These are phyloP conservation scores for Allantophomopsis cytisporea DNA, from an alignment of 2,329 filamentous ascomycete genomes.

Conservation along the genomic window DNA sequence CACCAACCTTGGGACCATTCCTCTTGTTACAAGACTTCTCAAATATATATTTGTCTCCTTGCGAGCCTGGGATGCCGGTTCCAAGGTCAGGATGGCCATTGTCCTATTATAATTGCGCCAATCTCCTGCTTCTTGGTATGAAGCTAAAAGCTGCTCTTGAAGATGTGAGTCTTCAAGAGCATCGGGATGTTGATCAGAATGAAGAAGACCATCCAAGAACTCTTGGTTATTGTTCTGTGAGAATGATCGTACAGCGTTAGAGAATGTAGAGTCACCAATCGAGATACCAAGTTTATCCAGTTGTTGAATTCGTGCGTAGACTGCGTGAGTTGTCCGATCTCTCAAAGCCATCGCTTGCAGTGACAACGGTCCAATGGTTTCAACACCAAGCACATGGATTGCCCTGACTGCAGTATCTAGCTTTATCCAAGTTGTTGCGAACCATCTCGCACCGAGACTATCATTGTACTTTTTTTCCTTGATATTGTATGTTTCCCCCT, in stretches of 20 bases:
- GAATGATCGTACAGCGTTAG: constrained; percentile 49
- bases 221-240: constrained; percentile 35
- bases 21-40: constrained; percentile 20
- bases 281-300: constrained; percentile 49
- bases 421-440: constrained; percentile 63
- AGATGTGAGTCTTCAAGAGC: constrained; percentile 38
- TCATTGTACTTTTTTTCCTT: constrained; percentile 44
- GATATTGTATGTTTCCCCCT: constrained; percentile 15
- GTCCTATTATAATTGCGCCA: constrained; percentile 38
- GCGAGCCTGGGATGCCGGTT: constrained; percentile 19
- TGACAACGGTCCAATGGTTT: constrained; percentile 60
- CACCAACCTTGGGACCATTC: constrained; percentile 16
- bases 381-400: constrained; percentile 56
- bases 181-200: constrained; percentile 51
- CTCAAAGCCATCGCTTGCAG: constrained; percentile 65
- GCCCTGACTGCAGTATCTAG: constrained; percentile 60
- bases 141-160: constrained; percentile 38
- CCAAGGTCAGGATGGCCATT: constrained; percentile 34
- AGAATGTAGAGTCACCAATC: constrained; percentile 49
- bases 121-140: constrained; percentile 35
- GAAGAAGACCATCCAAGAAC: constrained; percentile 6
- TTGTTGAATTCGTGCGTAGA: constrained; percentile 44
- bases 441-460: constrained; percentile 62
- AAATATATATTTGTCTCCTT: constrained; percentile 32
- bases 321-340: constrained; percentile 37